Evolutionary conservation across 768 basidiomycete species (phyloP).

Genomic region (Piloderma croceum): DNA sequence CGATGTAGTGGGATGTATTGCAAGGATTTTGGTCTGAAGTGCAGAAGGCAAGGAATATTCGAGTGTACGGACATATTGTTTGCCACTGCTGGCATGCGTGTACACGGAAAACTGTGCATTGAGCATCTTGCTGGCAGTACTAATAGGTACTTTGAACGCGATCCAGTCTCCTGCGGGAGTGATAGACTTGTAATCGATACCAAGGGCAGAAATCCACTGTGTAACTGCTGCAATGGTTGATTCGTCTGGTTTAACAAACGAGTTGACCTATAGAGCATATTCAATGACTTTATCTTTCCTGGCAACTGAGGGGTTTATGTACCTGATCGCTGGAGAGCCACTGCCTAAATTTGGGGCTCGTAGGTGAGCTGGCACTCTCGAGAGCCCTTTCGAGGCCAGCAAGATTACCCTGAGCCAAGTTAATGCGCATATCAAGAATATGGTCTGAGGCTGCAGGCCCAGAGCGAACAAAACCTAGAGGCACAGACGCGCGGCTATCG

Average conservation of each 20-base stretch:
- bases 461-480: slow-evolving; percentile 22
- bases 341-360: slow-evolving; percentile 30
- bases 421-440: slow-evolving; percentile 32
- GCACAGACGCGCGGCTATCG: slow-evolving; percentile 21
- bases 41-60: slow-evolving; percentile 31
- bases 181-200: slow-evolving; percentile 2
- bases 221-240: slow-evolving; percentile 9
- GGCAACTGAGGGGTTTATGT: neutral
- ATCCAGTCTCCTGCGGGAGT: slow-evolving; percentile 28
- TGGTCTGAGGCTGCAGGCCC: slow-evolving; percentile 26
- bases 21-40: slow-evolving; percentile 24
- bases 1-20: slow-evolving; percentile 26
- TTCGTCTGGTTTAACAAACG: slow-evolving; percentile 11
- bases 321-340: slow-evolving; percentile 36
- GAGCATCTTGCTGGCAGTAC: slow-evolving; percentile 30
- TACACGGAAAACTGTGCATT: slow-evolving; percentile 31
- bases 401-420: slow-evolving; percentile 29
- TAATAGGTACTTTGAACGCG: slow-evolving; percentile 25
- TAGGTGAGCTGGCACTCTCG: slow-evolving; percentile 33
- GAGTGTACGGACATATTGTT: slow-evolving; percentile 28
- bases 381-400: slow-evolving; percentile 32
- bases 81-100: slow-evolving; percentile 24
- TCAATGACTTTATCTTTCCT: neutral
- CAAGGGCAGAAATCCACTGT: slow-evolving; percentile 3
- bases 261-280: slow-evolving; percentile 13